phyloP scores from a whole-genome alignment of 2,329 filamentous ascomycete genomes.

The Trichoderma endophyticum region DNA sequence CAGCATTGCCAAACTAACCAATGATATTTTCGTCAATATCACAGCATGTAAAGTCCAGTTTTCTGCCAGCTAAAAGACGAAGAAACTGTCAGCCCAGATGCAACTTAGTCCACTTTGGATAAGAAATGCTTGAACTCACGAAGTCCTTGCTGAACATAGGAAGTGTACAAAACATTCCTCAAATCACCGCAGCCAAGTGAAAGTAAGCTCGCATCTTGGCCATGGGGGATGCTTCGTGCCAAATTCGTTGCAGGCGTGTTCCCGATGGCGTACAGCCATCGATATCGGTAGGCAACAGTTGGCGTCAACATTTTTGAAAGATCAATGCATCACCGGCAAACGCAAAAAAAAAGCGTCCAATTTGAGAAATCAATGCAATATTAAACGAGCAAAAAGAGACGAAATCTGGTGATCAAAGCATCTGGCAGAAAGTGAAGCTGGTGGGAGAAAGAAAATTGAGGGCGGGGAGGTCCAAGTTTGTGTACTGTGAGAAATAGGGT shows the following conservation, averaged over 20 bases:
- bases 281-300: conserved; percentile 30
- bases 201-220: conserved; percentile 48
- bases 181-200: conserved; percentile 56
- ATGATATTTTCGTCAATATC: conserved; percentile 49
- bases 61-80: conserved; percentile 32
- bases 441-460: background rate
- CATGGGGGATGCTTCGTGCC: conserved; percentile 46
- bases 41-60: conserved; percentile 56
- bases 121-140: conserved; percentile 29
- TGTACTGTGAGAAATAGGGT: background rate
- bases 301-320: conserved; percentile 36
- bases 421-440: background rate
- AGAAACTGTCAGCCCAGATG: background rate
- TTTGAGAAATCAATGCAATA: background rate
- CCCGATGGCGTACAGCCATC: conserved; percentile 47
- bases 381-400: background rate
- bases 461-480: background rate
- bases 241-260: conserved; percentile 53
- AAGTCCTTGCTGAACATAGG: conserved; percentile 40
- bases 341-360: background rate
- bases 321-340: background rate
- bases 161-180: conserved; percentile 54
- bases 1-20: conserved; percentile 35
- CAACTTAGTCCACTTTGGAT: background rate
- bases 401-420: background rate